phyloP scores from a whole-genome alignment of 2,329 filamentous ascomycete genomes.

The Diaporthe nobilis region DNA sequence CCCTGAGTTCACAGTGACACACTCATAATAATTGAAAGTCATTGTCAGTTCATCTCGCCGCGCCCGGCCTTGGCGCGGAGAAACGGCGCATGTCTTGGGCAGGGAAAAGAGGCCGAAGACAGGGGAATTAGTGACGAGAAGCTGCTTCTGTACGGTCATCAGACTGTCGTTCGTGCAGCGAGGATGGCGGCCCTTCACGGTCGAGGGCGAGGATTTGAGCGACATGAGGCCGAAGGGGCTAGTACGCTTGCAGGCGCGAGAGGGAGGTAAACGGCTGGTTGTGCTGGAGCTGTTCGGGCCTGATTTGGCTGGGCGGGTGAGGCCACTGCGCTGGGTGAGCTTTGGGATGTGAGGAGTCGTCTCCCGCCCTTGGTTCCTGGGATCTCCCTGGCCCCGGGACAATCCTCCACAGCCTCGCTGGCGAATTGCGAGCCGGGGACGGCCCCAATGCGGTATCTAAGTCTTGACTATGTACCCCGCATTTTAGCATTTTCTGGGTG shows the following conservation, averaged over 20 bases:
- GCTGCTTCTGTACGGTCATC: slow-evolving; percentile 6
- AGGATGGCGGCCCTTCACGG: not conserved
- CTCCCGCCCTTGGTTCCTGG: not conserved
- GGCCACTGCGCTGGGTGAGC: not conserved
- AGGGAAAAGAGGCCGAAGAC: not conserved
- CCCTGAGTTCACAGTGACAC: not conserved
- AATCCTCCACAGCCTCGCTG: not conserved
- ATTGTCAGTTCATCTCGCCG: slow-evolving; percentile 10
- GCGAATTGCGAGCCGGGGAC: not conserved
- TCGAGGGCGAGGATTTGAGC: slow-evolving; percentile 11
- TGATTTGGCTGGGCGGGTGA: not conserved
- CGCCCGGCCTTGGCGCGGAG: slow-evolving; percentile 13
- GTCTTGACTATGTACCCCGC: slow-evolving; percentile 11
- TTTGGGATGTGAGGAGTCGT: not conserved
- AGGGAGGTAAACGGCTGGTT: not conserved
- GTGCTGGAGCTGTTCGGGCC: slow-evolving; percentile 9
- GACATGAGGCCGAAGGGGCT: slow-evolving; percentile 29
- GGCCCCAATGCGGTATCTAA: slow-evolving; percentile 29
- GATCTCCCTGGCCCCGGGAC: not conserved
- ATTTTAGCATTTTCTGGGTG: slow-evolving; percentile 27
- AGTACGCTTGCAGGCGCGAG: not conserved
- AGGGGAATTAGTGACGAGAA: not conserved
- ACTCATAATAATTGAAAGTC: not conserved
- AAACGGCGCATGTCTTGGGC: slow-evolving; percentile 15
- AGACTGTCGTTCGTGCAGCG: not conserved